Conservation (phyloP, 2,329 filamentous ascomycete species). For the Fusarium subtropicale region DNA sequence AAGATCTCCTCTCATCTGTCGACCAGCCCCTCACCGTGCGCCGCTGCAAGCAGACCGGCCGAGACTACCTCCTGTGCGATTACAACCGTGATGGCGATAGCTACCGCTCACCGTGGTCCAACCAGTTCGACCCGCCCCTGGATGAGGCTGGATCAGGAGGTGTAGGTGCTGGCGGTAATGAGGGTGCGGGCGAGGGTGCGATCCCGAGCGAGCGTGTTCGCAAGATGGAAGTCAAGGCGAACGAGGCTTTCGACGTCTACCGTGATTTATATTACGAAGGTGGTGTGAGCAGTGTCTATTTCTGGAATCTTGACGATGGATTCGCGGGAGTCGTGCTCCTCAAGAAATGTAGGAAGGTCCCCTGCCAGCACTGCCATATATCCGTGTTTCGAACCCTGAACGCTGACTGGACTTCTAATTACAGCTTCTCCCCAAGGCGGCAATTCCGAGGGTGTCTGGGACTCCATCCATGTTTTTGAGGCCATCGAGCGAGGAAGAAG, state of each 20-base stretch:
- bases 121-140: slow-evolving; percentile 94
- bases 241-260: slow-evolving; percentile 97
- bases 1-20: slow-evolving; percentile 97
- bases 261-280: slow-evolving; percentile 97
- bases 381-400: not conserved
- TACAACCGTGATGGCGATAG: slow-evolving; percentile 99
- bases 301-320: slow-evolving; percentile 98
- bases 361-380: not conserved
- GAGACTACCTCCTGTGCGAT: slow-evolving; percentile 98
- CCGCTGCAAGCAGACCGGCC: slow-evolving; percentile 87
- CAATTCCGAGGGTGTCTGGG: slow-evolving; percentile 86
- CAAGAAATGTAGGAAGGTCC: slow-evolving; percentile 80
- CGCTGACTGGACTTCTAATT: slow-evolving; percentile 25
- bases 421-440: slow-evolving; percentile 73
- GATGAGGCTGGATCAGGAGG: slow-evolving; percentile 70
- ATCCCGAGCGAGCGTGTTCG: slow-evolving; percentile 90
- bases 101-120: slow-evolving; percentile 98
- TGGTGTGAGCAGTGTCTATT: slow-evolving; percentile 94
- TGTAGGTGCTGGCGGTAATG: slow-evolving; percentile 65
- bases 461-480: slow-evolving; percentile 99
- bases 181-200: slow-evolving; percentile 79
- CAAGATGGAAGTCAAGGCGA: slow-evolving; percentile 93
- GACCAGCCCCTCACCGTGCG: slow-evolving; percentile 92
- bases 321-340: slow-evolving; percentile 95
- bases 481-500: slow-evolving; percentile 90